Evolutionary conservation across 1,139 yeast genomes (phyloP).

Genomic region (Saccharomycopsis crataegensis): DNA sequence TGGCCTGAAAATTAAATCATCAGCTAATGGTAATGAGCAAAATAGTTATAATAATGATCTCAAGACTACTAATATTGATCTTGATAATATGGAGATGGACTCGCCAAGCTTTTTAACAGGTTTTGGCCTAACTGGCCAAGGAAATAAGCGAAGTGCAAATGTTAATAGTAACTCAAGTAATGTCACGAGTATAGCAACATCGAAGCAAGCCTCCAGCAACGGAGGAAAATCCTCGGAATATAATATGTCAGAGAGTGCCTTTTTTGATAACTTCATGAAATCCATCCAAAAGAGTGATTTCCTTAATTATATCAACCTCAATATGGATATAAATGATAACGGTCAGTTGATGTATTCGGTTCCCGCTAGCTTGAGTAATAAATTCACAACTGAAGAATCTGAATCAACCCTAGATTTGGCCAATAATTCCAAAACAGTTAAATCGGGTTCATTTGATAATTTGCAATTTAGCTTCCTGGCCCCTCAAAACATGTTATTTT

Average conservation of each 20-base stretch:
- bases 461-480: constrained; percentile 1
- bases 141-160: too few species aligned
- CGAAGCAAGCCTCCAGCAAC: too few species aligned
- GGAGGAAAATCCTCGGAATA: too few species aligned
- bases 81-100: too few species aligned
- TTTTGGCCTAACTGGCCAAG: too few species aligned
- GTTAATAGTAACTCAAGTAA: too few species aligned
- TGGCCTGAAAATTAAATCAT: too few species aligned
- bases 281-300: constrained; percentile 15
- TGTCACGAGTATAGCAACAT: too few species aligned
- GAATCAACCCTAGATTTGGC: neutral
- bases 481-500: neutral
- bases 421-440: neutral
- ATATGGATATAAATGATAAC: neutral
- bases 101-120: too few species aligned
- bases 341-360: constrained; percentile 4
- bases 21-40: too few species aligned
- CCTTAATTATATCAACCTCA: neutral
- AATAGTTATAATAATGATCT: too few species aligned
- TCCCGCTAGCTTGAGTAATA: constrained; percentile 12
- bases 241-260: neutral
- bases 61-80: too few species aligned
- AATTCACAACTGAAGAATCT: constrained; percentile 14
- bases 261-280: constrained; percentile 12
- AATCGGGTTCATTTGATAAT: constrained; percentile 2